Percentiles rank a stretch among this genome's conserved stretches.
phyloP scores from a whole-genome alignment of 2,329 filamentous ascomycete genomes.

The Diaporthe longicolla region DNA sequence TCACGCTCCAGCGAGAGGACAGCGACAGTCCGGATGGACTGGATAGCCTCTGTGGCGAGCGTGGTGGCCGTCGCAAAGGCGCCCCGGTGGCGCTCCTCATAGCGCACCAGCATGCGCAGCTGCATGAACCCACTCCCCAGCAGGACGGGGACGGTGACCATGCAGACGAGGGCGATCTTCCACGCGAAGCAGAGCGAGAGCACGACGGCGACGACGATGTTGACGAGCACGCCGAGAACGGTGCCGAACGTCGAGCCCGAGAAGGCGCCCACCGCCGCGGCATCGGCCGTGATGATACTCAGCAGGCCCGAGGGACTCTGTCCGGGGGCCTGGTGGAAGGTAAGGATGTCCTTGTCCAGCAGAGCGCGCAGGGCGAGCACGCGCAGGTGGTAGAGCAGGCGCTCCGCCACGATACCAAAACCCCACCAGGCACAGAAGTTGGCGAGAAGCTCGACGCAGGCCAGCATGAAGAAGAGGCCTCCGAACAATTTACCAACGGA shows the following conservation, averaged over 20 bases:
- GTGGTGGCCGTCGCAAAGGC: background rate
- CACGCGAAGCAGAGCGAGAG: slow-evolving; percentile 17
- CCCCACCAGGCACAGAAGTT: slow-evolving; percentile 10
- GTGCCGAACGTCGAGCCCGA: background rate
- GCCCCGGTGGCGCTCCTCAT: slow-evolving; percentile 6
- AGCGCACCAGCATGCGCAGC: slow-evolving; percentile 8
- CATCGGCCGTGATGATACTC: slow-evolving; percentile 2
- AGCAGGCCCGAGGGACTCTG: slow-evolving; percentile 3
- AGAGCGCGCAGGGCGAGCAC: background rate
- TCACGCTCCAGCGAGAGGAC: slow-evolving; percentile 4
- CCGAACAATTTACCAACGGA: background rate
- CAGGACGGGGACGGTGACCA: background rate
- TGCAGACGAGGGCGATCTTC: slow-evolving; percentile 4
- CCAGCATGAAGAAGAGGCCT: slow-evolving; percentile 10
- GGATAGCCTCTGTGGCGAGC: slow-evolving; percentile 14
- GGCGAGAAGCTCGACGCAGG: slow-evolving; percentile 4
- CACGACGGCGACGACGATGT: background rate
- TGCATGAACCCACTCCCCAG: slow-evolving; percentile 8
- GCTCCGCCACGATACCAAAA: slow-evolving; percentile 3
- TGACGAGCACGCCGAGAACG: background rate
- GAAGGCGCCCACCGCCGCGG: background rate
- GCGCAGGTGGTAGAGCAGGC: slow-evolving; percentile 2
- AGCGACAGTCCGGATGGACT: slow-evolving; percentile 7
- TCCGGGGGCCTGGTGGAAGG: slow-evolving; percentile 1
- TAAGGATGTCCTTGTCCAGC: background rate